Base-by-base conservation (phyloP, 2,329 filamentous ascomycete species). In the Penicillium sp. region DNA sequence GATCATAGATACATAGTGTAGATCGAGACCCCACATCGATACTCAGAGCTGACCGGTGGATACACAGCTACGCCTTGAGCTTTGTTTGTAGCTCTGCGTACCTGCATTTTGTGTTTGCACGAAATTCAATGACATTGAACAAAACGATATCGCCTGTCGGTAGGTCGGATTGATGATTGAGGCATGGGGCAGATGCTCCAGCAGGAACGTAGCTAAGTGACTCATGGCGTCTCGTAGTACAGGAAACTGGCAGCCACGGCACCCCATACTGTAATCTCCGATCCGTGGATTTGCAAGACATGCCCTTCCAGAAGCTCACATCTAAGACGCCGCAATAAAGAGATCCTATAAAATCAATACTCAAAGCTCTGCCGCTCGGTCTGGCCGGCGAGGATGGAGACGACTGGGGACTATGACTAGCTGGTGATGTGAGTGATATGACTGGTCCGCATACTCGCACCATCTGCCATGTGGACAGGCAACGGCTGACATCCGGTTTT, bases 321-420 rank as follows among this genome's bases (percentile, higher is more conserved):
- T 18, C 15, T 18, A 18, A 18, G 15, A 18, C 15, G 15, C 15
- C 15, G 15, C 15, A 18, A 18, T 18, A 18, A 18, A 18, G 15
- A 18, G 15, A 18, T 18, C 15, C 15, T 18, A 18, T 18, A 18
- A 18, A 53, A 60, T 32, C 57, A 57, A 27, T 54, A 55, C 32
- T 57, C 50, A 29, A 58, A 61, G 12, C 54, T 53, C 15, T 18
- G 15, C 3, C 47, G 55, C 10, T 55, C 6, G 41, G 39, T 23
- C 39, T 33, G 6, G 23, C 53, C 20, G 46, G 7, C 29, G 42
- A 12, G 7, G 51, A 28, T 27, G 28, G 24, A 38, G 38, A 35
- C 31, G 38, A 25, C 3, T 25, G 15, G 15, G 15, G 15, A 18
- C 15, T 18, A 18, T 18, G 15, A 18, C 15, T 18, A 18, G 15